Percentiles rank a stretch among this genome's conserved stretches.
Evolutionary conservation across 2,329 filamentous ascomycete genomes (phyloP).

Genomic region (Chaetomiaceae sp.): DNA sequence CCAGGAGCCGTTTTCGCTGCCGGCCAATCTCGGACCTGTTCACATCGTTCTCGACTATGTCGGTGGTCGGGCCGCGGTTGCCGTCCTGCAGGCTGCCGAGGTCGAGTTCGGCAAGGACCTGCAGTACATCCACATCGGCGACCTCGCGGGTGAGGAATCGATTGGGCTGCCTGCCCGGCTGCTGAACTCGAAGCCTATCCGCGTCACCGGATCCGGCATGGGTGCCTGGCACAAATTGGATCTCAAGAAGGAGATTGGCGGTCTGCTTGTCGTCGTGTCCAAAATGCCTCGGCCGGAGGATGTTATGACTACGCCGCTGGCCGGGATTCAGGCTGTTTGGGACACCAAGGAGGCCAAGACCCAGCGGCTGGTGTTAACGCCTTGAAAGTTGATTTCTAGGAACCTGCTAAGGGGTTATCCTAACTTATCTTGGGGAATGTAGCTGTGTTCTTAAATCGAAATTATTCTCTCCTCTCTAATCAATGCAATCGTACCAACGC

Average conservation of each 20-base stretch:
- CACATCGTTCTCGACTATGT: conserved; percentile 14
- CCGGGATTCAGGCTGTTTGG: conserved; percentile 3
- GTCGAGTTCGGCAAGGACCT: conserved; percentile 7
- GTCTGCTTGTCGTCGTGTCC: background rate
- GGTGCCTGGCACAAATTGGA: conserved; percentile 13
- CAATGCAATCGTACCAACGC: too few relatives aligned
- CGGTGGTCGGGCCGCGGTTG: conserved; percentile 4
- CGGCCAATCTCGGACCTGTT: conserved; percentile 3
- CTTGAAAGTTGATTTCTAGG: too few relatives aligned
- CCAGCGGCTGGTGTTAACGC: conserved; percentile 12
- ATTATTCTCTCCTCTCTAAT: too few relatives aligned
- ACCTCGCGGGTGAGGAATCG: conserved; percentile 10
- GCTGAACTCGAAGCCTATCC: conserved; percentile 10
- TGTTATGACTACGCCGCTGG: background rate
- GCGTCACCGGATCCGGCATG: conserved; percentile 13
- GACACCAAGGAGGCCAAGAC: conserved; percentile 8
- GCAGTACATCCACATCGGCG: conserved; percentile 16
- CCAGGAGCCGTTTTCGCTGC: conserved; percentile 5
- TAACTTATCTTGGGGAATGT: too few relatives aligned
- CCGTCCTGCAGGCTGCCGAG: conserved; percentile 5
- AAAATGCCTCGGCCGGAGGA: conserved; percentile 6
- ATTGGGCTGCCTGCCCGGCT: background rate
- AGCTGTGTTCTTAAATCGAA: too few relatives aligned
- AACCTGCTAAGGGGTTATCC: too few relatives aligned
- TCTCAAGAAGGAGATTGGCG: conserved; percentile 13